phyloP scores from a whole-genome alignment of 805 yeast species.

The Teunomyces cretensis region DNA sequence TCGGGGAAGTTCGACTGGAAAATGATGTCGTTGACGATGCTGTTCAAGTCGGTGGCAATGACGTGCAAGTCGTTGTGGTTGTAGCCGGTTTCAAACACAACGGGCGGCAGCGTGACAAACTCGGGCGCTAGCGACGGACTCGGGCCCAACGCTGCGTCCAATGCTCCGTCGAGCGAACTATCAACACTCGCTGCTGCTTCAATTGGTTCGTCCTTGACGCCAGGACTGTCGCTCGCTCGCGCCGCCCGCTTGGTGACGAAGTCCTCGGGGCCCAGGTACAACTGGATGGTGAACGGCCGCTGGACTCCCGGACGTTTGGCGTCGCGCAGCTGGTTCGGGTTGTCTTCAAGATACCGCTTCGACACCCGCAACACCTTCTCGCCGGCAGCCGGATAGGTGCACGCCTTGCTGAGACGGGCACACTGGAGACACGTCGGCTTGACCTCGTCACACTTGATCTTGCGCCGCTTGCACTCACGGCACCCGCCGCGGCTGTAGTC shows the following conservation, averaged over 20 bases:
- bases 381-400: slow-evolving; percentile 37
- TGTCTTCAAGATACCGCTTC: slow-evolving; percentile 6
- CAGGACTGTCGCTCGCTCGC: not conserved
- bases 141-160: too few relatives aligned
- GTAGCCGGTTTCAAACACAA: slow-evolving; percentile 7
- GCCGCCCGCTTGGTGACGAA: not conserved
- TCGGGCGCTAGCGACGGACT: too few relatives aligned
- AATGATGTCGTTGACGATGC: slow-evolving; percentile 35
- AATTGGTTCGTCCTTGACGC: slow-evolving; percentile 1
- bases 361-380: slow-evolving; percentile 34
- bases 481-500: slow-evolving; percentile 42
- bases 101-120: not conserved
- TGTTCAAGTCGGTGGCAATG: slow-evolving; percentile 39
- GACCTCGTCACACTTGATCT: slow-evolving; percentile 41
- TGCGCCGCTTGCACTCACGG: slow-evolving; percentile 42
- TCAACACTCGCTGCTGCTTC: not conserved
- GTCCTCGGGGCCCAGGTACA: slow-evolving; percentile 11
- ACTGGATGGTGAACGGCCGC: slow-evolving; percentile 6
- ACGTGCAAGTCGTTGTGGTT: slow-evolving; percentile 33
- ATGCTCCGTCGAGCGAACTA: too few relatives aligned
- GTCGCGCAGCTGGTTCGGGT: slow-evolving; percentile 2
- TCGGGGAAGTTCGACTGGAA: slow-evolving; percentile 5
- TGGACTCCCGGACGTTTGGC: not conserved
- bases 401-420: slow-evolving; percentile 28
- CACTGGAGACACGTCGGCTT: slow-evolving; percentile 35